Base-by-base conservation (phyloP, 2,329 filamentous ascomycete genomes). In the Hirsutella rhossiliensis region DNA sequence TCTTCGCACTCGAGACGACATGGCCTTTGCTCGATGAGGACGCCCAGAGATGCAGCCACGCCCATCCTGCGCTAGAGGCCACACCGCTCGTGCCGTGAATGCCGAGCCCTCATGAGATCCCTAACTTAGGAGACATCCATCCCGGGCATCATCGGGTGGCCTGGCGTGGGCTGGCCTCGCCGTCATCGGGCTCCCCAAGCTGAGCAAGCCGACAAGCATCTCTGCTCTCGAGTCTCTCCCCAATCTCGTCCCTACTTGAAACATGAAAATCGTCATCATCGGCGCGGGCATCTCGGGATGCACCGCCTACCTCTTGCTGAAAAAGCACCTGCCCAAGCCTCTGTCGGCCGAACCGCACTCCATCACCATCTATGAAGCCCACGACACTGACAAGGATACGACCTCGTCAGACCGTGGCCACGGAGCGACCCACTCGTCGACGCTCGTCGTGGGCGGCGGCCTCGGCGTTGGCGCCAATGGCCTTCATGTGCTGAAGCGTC, bases 231-330 rank as follows among this genome's bases (percentile, higher is more conserved):
- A 2, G 3, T 17, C 4, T n/a, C 18, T 37, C 34, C n/a, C n/a
- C 12, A 17, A 11, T 19, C n/a, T 18, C 34, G 15, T 17, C 9
- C n/a, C 13, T 12, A 13, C 11, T 7, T 19, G 18, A n/a, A 50
- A 2, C 5, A 57, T 57, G 54, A 48, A 50, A 41, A 50, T 54
- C 18, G 47, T 43, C 42, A 55, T 57, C 38, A 48, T 57, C 18
- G 54, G 54, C 2, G 54, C 48, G 40, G 54, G 54, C 45, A 52
- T 57, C 34, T 44, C 54, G 4, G 54, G 54, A 30, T 55, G 52
- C 37, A 38, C 53, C 12, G 45, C 42, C 9, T 57, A 56, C n/a
- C 49, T 57, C 3, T 31, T 55, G 15, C 44, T 57, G 3, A 46
- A 43, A 28, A 56, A 55, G 20, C 52, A 53, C 39, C 44, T 56